Evolutionary conservation across 768 basidiomycete genomes (phyloP).

Genomic region (Kwoniella botswanensis): DNA sequence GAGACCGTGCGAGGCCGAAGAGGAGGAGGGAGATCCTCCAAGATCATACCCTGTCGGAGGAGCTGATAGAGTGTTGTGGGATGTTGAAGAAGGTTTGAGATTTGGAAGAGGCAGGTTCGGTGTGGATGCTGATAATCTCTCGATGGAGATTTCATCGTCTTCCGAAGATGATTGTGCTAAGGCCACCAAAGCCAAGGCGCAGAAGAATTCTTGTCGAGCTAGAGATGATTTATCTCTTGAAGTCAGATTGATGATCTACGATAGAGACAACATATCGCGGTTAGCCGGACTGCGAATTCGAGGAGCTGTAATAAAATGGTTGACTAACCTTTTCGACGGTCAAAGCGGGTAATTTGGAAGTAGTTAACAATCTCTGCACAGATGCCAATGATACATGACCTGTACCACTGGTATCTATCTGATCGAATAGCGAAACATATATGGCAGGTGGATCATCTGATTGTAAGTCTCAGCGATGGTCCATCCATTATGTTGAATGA

Average conservation of each 20-base stretch:
- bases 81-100: conserved; percentile 18
- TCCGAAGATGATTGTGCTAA: conserved; percentile 67
- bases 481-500: no score
- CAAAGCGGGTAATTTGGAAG: conserved; percentile 77
- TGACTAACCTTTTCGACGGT: conserved; percentile 75
- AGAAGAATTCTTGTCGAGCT: conserved; percentile 87
- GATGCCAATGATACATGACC: conserved; percentile 84
- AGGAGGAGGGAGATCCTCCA: neutral
- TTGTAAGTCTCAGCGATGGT: no score
- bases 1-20: neutral
- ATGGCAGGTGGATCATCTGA: conserved; percentile 76
- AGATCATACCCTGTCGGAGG: conserved; percentile 11
- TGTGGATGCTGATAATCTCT: conserved; percentile 35
- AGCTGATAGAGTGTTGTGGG: conserved; percentile 8
- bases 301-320: neutral
- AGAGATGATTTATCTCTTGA: conserved; percentile 60
- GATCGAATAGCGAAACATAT: conserved; percentile 74
- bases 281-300: neutral
- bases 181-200: conserved; percentile 83
- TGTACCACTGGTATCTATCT: conserved; percentile 71
- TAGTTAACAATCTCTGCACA: conserved; percentile 76
- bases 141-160: conserved; percentile 38
- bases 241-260: conserved; percentile 79
- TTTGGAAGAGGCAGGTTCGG: conserved; percentile 41
- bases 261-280: neutral